Conservation (phyloP, 495 filamentous ascomycete genomes). For the Neurospora sp. region DNA sequence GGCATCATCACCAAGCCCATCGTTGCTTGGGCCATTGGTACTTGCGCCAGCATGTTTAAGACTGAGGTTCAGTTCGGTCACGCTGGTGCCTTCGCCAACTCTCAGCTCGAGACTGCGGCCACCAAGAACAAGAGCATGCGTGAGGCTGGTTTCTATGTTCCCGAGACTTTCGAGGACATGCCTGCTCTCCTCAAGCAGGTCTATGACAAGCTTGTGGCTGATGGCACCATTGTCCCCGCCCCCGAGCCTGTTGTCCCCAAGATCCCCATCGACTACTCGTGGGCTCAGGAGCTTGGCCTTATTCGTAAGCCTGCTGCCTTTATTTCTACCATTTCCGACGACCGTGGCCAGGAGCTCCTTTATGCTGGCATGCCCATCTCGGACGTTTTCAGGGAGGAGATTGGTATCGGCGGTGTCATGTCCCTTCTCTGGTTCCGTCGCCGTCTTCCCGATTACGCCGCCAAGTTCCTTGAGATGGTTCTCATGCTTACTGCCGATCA, state of each 20-base stretch:
- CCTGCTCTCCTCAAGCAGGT: conserved; percentile 63
- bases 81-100: conserved; percentile 97
- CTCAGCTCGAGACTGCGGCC: conserved; percentile 91
- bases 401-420: conserved; percentile 99
- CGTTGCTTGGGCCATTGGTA: conserved; percentile 98
- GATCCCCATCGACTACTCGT: conserved; percentile 99
- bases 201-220: conserved; percentile 74
- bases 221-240: conserved; percentile 73
- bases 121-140: conserved; percentile 94
- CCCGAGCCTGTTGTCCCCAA: conserved; percentile 90
- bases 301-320: conserved; percentile 99
- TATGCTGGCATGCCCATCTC: conserved; percentile 99
- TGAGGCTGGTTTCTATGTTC: conserved; percentile 85
- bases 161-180: conserved; percentile 94
- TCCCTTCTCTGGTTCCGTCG: conserved; percentile 99
- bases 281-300: conserved; percentile 97
- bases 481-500: conserved; percentile 99
- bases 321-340: conserved; percentile 98
- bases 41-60: conserved; percentile 99
- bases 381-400: conserved; percentile 97
- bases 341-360: conserved; percentile 97
- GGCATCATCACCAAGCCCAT: conserved; percentile 95
- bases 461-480: conserved; percentile 99
- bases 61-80: conserved; percentile 99
- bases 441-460: conserved; percentile 88